Conservation (phyloP, 768 basidiomycete genomes). For the Asterophora lycoperdoides region DNA sequence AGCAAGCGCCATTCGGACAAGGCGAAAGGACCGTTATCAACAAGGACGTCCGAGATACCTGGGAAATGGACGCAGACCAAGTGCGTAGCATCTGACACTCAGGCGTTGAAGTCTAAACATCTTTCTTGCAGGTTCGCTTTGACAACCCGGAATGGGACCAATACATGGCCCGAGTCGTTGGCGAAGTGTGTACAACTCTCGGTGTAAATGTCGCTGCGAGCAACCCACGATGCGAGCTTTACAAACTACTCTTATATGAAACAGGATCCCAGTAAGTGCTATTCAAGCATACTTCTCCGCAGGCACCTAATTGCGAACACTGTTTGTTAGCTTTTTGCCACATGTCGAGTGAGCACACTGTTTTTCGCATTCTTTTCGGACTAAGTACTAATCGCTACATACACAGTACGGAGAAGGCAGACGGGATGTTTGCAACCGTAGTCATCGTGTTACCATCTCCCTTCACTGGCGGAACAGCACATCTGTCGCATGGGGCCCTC, state of each 20-base stretch:
- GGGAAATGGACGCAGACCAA: slow-evolving; percentile 42
- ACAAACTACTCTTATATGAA: slow-evolving; percentile 48
- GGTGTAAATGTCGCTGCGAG: slow-evolving; percentile 29
- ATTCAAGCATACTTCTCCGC: neutral
- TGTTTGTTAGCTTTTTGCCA: slow-evolving; percentile 35
- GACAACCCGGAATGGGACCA: slow-evolving; percentile 40
- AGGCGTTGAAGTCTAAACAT: no score
- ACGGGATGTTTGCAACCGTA: slow-evolving; percentile 50
- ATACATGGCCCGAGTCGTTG: slow-evolving; percentile 24
- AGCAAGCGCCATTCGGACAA: slow-evolving; percentile 43
- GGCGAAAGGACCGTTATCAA: slow-evolving; percentile 40
- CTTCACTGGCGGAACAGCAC: slow-evolving; percentile 43
- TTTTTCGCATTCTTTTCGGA: no score
- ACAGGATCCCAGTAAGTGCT: slow-evolving; percentile 43
- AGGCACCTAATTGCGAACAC: neutral
- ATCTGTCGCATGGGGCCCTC: slow-evolving; percentile 34
- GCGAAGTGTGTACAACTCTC: slow-evolving; percentile 30
- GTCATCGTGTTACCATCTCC: slow-evolving; percentile 43
- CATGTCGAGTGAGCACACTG: slow-evolving; percentile 42
- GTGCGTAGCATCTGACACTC: no score
- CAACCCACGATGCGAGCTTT: slow-evolving; percentile 34
- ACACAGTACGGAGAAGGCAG: slow-evolving; percentile 39
- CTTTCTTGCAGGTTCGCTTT: no score
- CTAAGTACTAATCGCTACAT: no score
- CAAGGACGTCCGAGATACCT: slow-evolving; percentile 43